A percentile compares a stretch with the other conserved stretches of the same genome.
Conservation (phyloP, 495 filamentous ascomycete species). For the Pseudoneurospora amorphoporcata region DNA sequence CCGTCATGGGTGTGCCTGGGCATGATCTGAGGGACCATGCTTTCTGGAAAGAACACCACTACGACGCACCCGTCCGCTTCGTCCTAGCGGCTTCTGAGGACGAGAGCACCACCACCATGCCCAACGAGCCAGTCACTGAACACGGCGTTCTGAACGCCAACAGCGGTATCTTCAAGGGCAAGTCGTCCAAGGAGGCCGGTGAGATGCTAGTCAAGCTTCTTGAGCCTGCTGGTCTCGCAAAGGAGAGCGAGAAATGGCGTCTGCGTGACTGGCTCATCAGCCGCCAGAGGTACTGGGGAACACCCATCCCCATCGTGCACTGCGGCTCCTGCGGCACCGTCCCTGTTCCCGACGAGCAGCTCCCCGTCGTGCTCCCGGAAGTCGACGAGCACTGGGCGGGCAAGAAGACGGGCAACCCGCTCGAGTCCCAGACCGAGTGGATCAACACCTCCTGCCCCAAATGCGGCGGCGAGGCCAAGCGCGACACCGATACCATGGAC, state of each 20-base stretch:
- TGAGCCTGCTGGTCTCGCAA: slow-evolving; percentile 41
- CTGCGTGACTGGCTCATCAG: slow-evolving; percentile 83
- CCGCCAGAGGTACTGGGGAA: slow-evolving; percentile 82
- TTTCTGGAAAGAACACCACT: slow-evolving; percentile 65
- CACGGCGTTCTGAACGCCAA: slow-evolving; percentile 56
- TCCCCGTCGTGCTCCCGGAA: slow-evolving; percentile 68
- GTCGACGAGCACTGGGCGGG: slow-evolving; percentile 56
- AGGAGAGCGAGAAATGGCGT: slow-evolving; percentile 58
- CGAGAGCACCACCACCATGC: slow-evolving; percentile 27
- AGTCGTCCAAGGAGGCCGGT: slow-evolving; percentile 51
- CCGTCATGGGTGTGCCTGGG: slow-evolving; percentile 85
- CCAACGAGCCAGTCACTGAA: slow-evolving; percentile 43
- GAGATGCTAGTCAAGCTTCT: slow-evolving; percentile 52
- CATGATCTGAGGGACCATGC: slow-evolving; percentile 68
- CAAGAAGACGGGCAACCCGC: slow-evolving; percentile 64
- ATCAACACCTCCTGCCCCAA: slow-evolving; percentile 65
- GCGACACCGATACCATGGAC: slow-evolving; percentile 93
- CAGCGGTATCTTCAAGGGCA: slow-evolving; percentile 48
- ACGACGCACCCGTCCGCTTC: slow-evolving; percentile 39
- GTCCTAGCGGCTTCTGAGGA: slow-evolving; percentile 44
- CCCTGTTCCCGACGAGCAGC: slow-evolving; percentile 62
- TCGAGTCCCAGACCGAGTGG: slow-evolving; percentile 64
- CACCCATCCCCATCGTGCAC: slow-evolving; percentile 83
- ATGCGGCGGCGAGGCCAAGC: slow-evolving; percentile 57
- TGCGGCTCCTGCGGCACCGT: slow-evolving; percentile 67